Conservation (phyloP, 495 filamentous ascomycete genomes). For the Hyaloscypha finlandica region DNA sequence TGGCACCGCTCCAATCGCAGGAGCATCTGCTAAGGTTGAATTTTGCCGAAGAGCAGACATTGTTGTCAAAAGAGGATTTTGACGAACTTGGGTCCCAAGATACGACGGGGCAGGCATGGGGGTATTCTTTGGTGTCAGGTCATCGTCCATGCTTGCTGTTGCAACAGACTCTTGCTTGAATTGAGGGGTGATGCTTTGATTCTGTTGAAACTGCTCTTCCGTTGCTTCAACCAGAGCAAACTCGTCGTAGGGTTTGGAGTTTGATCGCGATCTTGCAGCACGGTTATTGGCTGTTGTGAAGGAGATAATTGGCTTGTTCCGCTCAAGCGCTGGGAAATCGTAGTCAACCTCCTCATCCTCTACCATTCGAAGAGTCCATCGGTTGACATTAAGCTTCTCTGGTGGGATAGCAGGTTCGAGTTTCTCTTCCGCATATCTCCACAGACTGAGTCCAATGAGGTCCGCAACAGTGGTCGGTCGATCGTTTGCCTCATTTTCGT, state of each 20-base stretch:
- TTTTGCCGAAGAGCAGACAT: conserved; percentile 54
- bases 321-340: conserved; percentile 85
- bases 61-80: conserved; percentile 60
- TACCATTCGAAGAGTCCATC: conserved; percentile 92
- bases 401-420: conserved; percentile 68
- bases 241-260: conserved; percentile 87
- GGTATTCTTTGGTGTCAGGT: conserved; percentile 43
- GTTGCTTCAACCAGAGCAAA: conserved; percentile 88
- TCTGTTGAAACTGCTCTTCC: conserved; percentile 73
- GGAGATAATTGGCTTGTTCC: conserved; percentile 75
- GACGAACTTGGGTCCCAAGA: conserved; percentile 18
- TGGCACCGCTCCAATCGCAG: conserved; percentile 45
- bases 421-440: conserved; percentile 82
- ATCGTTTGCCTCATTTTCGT: conserved; percentile 62
- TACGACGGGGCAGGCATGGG: conserved; percentile 43
- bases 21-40: conserved; percentile 63
- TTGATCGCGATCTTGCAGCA: conserved; percentile 64
- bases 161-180: conserved; percentile 59
- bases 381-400: conserved; percentile 80
- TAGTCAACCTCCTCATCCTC: conserved; percentile 93
- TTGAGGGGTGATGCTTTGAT: conserved; percentile 72
- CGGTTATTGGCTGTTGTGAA: conserved; percentile 91
- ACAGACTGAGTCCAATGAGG: conserved; percentile 85
- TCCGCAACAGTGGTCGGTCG: conserved; percentile 81
- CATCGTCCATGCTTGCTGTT: conserved; percentile 41